Conservation (phyloP, 345 rosid genomes). For the Theobroma cacao region DNA sequence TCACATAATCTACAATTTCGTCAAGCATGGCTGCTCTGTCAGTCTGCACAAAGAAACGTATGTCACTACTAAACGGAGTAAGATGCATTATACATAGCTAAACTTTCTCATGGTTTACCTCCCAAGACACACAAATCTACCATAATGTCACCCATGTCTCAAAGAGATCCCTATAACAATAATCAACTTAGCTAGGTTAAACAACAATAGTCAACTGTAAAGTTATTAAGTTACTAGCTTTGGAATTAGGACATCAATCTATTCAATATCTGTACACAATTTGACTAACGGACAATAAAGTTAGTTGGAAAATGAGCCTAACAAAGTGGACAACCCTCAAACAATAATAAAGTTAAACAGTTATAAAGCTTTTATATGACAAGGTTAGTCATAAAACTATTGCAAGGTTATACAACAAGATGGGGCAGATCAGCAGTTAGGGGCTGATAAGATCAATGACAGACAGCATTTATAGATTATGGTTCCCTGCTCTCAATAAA, state of each 20-base stretch:
- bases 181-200: conserved; percentile 7
- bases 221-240: not conserved
- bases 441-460: not conserved
- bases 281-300: not conserved
- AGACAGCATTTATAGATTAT: not conserved
- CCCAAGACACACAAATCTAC: conserved; percentile 5
- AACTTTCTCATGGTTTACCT: conserved; percentile 4
- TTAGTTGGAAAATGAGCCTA: not conserved
- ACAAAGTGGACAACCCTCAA: not conserved
- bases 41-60: conserved; percentile 49
- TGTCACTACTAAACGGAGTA: not conserved
- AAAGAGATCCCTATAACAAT: not conserved
- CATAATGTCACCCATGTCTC: conserved; percentile 1
- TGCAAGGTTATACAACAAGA: not conserved
- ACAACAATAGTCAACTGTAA: not conserved
- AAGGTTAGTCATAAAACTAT: not conserved
- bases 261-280: not conserved
- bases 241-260: not conserved
- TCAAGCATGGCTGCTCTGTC: conserved; percentile 99
- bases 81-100: not conserved
- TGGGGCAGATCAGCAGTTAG: not conserved
- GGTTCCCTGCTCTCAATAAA: not conserved
- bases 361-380: not conserved
- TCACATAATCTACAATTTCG: conserved; percentile 98
- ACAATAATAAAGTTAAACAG: not conserved